Evolutionary conservation across 148 eudicot genomes (phyloP).

Genomic region (Chenopodium album): DNA sequence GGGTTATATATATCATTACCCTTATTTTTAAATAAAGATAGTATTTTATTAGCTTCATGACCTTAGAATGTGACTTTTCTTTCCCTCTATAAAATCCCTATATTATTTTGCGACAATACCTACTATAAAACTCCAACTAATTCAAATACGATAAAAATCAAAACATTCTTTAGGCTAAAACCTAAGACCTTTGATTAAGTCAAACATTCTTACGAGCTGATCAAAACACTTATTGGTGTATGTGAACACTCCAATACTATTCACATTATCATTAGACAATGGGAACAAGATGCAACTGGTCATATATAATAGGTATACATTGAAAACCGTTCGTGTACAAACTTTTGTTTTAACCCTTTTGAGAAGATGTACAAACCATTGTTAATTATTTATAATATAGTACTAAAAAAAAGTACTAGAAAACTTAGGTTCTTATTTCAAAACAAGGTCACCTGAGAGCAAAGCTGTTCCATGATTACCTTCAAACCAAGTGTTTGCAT

Average conservation of each 20-base stretch:
- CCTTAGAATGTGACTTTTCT: too few relatives aligned
- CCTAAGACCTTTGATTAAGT: too few relatives aligned
- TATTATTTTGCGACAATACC: too few relatives aligned
- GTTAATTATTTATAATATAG: background rate
- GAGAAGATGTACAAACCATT: background rate
- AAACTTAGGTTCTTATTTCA: conserved; percentile 5
- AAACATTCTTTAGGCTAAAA: too few relatives aligned
- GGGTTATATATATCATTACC: too few relatives aligned
- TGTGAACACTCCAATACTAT: background rate
- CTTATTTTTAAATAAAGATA: too few relatives aligned
- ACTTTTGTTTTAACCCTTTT: conserved; percentile 7
- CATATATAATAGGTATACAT: background rate
- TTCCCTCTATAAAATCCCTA: too few relatives aligned
- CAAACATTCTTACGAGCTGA: too few relatives aligned
- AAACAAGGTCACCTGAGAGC: conserved; percentile 24
- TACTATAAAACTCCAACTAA: too few relatives aligned
- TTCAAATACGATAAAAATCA: too few relatives aligned
- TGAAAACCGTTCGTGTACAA: conserved; percentile 2
- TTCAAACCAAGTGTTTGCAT: conserved; percentile 19
- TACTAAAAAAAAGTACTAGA: background rate
- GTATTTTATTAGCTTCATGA: too few relatives aligned
- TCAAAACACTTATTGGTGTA: background rate
- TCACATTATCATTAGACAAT: conserved; percentile 1
- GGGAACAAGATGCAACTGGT: background rate
- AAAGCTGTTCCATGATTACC: conserved; percentile 24